A percentile compares a stretch with the other conserved stretches of the same genome.
Evolutionary conservation across 163 green algal genomes (phyloP).

Genomic region (Botryococcus braunii): DNA sequence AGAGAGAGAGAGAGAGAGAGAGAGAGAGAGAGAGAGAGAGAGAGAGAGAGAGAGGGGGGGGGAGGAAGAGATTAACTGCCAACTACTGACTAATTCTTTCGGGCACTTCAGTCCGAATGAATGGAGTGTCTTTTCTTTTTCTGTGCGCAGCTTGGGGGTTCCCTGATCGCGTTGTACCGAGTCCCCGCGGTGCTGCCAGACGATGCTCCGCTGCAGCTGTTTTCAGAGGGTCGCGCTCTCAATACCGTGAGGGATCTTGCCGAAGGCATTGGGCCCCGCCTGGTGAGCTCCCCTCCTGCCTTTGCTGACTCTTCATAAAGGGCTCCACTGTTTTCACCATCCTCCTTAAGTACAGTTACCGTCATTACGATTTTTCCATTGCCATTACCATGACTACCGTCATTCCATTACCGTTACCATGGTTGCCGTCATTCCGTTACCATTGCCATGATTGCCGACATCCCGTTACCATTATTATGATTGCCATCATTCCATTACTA

Average conservation of each 20-base stretch:
- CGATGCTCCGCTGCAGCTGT: conserved; percentile 10
- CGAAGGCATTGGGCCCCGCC: conserved; percentile 5
- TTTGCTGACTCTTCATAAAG: background rate
- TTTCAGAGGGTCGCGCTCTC: conserved; percentile 39
- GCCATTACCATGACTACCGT: background rate
- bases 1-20: too few relatives aligned
- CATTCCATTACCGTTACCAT: background rate
- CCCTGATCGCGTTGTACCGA: too few relatives aligned
- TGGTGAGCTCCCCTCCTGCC: background rate
- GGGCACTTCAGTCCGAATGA: too few relatives aligned
- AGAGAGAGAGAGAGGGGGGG: too few relatives aligned
- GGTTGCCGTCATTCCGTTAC: background rate
- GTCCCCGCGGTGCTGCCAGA: conserved; percentile 14
- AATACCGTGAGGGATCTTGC: conserved; percentile 22
- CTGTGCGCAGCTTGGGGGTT: too few relatives aligned
- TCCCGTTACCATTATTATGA: too few relatives aligned
- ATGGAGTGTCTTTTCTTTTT: too few relatives aligned
- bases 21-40: too few relatives aligned
- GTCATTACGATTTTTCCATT: too few relatives aligned
- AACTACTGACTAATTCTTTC: too few relatives aligned
- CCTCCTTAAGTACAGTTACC: background rate
- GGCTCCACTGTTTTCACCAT: background rate
- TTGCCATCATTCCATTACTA: too few relatives aligned
- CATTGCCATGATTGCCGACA: background rate
- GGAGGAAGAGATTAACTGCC: too few relatives aligned